These are phyloP conservation scores for Penicillium macrosclerotiorum DNA, from an alignment of 495 filamentous ascomycete species.

Conservation along the genomic window DNA sequence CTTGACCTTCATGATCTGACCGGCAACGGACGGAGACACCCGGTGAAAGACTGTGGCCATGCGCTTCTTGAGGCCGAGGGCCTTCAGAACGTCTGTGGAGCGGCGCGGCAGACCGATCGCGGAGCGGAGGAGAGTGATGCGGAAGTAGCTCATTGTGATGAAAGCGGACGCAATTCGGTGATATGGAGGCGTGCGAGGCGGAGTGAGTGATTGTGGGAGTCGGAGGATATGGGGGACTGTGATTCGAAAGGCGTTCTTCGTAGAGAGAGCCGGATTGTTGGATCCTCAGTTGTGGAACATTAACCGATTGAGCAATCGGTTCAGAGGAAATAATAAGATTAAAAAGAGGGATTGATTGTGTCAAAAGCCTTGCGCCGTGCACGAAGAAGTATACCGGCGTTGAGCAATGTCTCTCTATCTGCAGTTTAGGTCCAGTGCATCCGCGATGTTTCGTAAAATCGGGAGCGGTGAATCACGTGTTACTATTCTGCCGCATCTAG, in stretches of 20 bases:
- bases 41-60: slow-evolving; percentile 90
- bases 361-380: no score
- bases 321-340: no score
- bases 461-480: slow-evolving; percentile 28
- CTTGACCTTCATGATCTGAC: slow-evolving; percentile 97
- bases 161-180: no score
- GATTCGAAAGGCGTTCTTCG: no score
- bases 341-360: slow-evolving; percentile 1
- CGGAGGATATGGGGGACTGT: neutral
- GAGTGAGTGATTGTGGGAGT: neutral
- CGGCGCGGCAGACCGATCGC: slow-evolving; percentile 87
- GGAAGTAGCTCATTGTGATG: slow-evolving; percentile 80
- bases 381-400: no score
- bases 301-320: no score
- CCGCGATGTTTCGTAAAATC: slow-evolving; percentile 16
- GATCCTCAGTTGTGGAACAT: no score
- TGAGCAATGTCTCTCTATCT: no score
- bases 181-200: no score
- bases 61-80: slow-evolving; percentile 86
- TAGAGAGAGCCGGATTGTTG: no score
- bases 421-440: neutral
- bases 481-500: slow-evolving; percentile 18
- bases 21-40: slow-evolving; percentile 77
- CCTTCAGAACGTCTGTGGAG: slow-evolving; percentile 77
- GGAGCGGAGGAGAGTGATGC: slow-evolving; percentile 89